Evolutionary conservation across 2,329 filamentous ascomycete genomes (phyloP).

Genomic region (Penicillium sp.): DNA sequence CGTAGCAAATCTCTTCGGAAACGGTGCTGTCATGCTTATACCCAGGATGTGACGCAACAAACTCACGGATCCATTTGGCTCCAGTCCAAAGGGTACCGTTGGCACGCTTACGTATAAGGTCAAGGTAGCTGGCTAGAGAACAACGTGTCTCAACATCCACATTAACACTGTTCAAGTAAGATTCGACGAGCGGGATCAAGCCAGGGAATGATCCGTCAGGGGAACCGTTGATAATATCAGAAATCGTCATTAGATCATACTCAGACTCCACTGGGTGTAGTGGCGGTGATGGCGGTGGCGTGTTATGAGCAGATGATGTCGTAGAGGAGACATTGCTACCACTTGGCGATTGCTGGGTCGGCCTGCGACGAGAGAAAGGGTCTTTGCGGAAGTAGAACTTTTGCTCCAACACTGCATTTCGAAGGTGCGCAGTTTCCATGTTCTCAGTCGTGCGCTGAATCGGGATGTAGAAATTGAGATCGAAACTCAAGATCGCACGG

Average conservation of each 20-base stretch:
- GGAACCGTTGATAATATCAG: slow-evolving; percentile 90
- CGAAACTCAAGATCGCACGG: slow-evolving; percentile 83
- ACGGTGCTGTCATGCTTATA: slow-evolving; percentile 80
- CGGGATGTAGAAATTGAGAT: slow-evolving; percentile 92
- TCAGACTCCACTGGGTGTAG: slow-evolving; percentile 75
- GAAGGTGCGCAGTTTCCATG: slow-evolving; percentile 86
- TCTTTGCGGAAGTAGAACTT: slow-evolving; percentile 93
- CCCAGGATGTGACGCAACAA: slow-evolving; percentile 62
- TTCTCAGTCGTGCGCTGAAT: slow-evolving; percentile 84
- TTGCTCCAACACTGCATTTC: slow-evolving; percentile 70
- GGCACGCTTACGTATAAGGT: slow-evolving; percentile 74
- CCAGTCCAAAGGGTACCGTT: slow-evolving; percentile 82
- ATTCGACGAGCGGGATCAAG: slow-evolving; percentile 85
- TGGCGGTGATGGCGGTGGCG: slow-evolving; percentile 56
- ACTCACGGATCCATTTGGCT: slow-evolving; percentile 84
- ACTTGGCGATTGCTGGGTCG: slow-evolving; percentile 31
- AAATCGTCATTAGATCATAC: slow-evolving; percentile 77
- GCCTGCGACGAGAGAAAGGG: slow-evolving; percentile 61
- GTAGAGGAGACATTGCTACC: slow-evolving; percentile 32
- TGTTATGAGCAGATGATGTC: slow-evolving; percentile 41
- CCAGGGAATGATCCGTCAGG: slow-evolving; percentile 61
- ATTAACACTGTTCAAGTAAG: slow-evolving; percentile 88
- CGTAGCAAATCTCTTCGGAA: slow-evolving; percentile 65
- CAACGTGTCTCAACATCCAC: slow-evolving; percentile 89
- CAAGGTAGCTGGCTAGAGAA: slow-evolving; percentile 74